Evolutionary conservation across 2,329 filamentous ascomycete species (phyloP).

Genomic region (Cercospora nicotianae): DNA sequence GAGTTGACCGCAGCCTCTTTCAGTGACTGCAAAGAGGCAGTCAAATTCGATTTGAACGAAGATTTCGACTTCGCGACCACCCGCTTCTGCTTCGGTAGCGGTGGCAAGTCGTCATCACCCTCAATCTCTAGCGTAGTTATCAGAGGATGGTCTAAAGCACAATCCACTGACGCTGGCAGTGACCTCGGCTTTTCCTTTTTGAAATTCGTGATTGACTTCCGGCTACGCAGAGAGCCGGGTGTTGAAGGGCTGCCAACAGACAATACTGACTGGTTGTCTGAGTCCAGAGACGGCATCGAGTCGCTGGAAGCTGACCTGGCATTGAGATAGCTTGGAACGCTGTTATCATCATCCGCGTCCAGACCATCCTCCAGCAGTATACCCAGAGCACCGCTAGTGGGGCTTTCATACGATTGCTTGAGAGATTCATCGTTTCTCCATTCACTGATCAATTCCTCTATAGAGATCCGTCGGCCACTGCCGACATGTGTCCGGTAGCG

Average conservation of each 20-base stretch:
- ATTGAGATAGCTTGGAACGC: slow-evolving; percentile 46
- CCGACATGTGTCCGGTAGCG: slow-evolving; percentile 45
- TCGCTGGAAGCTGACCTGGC: slow-evolving; percentile 57
- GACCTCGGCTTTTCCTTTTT: slow-evolving; percentile 52
- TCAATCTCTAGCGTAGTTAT: slow-evolving; percentile 42
- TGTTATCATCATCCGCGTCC: slow-evolving; percentile 41
- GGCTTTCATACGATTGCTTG: slow-evolving; percentile 33
- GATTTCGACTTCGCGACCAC: slow-evolving; percentile 46
- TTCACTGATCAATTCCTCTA: slow-evolving; percentile 58
- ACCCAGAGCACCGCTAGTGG: slow-evolving; percentile 47
- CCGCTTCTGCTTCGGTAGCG: slow-evolving; percentile 32
- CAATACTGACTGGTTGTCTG: slow-evolving; percentile 48
- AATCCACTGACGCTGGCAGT: slow-evolving; percentile 54
- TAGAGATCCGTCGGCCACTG: slow-evolving; percentile 50
- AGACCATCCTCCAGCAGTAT: slow-evolving; percentile 58
- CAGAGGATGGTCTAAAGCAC: slow-evolving; percentile 59
- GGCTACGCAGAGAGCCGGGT: slow-evolving; percentile 41
- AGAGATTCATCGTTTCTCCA: slow-evolving; percentile 50
- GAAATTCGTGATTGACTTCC: slow-evolving; percentile 39
- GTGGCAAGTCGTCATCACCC: slow-evolving; percentile 38
- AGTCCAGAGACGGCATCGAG: slow-evolving; percentile 57
- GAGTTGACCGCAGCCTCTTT: slow-evolving; percentile 60
- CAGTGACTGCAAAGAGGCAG: slow-evolving; percentile 61
- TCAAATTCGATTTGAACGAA: slow-evolving; percentile 64
- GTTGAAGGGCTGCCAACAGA: slow-evolving; percentile 48